phyloP scores from a whole-genome alignment of 306 rosid genomes.

The Neltuma alba region DNA sequence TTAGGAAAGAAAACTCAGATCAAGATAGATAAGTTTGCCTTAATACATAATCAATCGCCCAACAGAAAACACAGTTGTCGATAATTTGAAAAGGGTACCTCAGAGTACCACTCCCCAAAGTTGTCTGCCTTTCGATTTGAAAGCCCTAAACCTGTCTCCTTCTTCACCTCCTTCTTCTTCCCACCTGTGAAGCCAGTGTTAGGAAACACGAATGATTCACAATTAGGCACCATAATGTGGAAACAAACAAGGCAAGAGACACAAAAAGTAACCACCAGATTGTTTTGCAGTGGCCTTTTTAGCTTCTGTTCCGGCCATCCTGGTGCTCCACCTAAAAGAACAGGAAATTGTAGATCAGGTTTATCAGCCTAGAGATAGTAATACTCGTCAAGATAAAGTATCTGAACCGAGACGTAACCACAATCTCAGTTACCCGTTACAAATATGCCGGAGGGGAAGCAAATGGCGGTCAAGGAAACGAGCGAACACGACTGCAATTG shows the following conservation, averaged over 20 bases:
- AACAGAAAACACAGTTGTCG: not conserved
- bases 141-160: slow-evolving; percentile 90
- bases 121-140: slow-evolving; percentile 78
- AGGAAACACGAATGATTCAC: not conserved
- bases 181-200: slow-evolving; percentile 48
- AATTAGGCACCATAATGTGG: not conserved
- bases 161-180: slow-evolving; percentile 96
- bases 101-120: slow-evolving; percentile 98
- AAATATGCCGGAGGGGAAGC: slow-evolving; percentile 10
- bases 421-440: not conserved
- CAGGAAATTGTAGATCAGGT: not conserved
- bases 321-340: slow-evolving; percentile 31
- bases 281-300: slow-evolving; percentile 34
- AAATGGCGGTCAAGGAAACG: slow-evolving; percentile 6
- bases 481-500: not conserved
- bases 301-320: slow-evolving; percentile 47
- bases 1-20: not conserved
- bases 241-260: not conserved
- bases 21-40: not conserved
- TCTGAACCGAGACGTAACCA: not conserved
- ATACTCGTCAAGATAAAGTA: not conserved
- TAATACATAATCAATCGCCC: not conserved
- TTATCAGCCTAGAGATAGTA: not conserved
- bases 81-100: slow-evolving; percentile 54
- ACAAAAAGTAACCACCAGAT: slow-evolving; percentile 31